Base-by-base conservation (phyloP, 441 rosid species). In the Arabidopsis hybrid region DNA sequence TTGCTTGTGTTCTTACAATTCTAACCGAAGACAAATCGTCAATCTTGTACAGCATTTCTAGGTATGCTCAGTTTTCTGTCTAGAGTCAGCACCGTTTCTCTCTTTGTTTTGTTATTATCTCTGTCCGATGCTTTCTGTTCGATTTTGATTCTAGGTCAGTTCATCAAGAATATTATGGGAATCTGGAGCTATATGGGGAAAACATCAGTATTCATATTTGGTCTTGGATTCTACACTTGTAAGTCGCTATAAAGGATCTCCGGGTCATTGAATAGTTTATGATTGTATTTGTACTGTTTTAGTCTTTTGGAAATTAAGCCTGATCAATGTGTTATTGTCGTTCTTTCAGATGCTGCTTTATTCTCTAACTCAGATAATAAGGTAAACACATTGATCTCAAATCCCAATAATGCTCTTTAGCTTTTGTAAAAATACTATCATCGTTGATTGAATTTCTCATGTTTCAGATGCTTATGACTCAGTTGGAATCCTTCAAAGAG, bases 171-270 rank as follows among this genome's bases (percentile, higher is more conserved):
- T 8, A 2, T 46, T 8, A 46, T 46, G 51, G 21, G 51, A 46
- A 46, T 46, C 21, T 46, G 18, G 51, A 46, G 17, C 21, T 14
- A 9, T 46, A 14, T 46, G 21, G 51, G 4, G 51, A 46, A 46
- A 46, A 46, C 21, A 46, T 14, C 50, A 46, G 8, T 46, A 3
- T 1, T 46, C 51, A 68, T 68, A 31, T 68, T 68, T 56, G 31
- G 31, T 40, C 63, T 67, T 55, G 72, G 63, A 9, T 55, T 55
- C 63, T 16, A 14, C 29, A 6, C 72, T 0, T 9, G 63, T 67
- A 55, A 40, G 63, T 67, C 26, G 1, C 51, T 67, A 5, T 66
- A 38, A 14, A 53, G 4, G 31, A 43, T 56, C 43, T 55, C 38
- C 0, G 11, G 39, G 7, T 55, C 72, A 53, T 29, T 29, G 62